A percentile compares a stretch with the other conserved stretches of the same genome.
phyloP scores from a whole-genome alignment of 495 filamentous ascomycete species.

The Neohortaea acidophila region DNA sequence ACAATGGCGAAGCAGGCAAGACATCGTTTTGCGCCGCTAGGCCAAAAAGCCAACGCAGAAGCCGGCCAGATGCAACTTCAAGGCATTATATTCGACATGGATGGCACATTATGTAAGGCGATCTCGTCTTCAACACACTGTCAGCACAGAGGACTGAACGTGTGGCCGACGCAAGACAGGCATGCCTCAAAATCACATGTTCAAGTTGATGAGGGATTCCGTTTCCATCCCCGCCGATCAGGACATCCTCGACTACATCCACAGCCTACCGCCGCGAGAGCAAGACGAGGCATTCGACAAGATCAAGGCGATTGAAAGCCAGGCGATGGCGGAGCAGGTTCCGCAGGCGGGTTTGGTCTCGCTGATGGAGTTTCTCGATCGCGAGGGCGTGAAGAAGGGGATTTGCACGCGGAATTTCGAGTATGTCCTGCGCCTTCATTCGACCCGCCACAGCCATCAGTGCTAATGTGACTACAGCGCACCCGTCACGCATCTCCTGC shows the following conservation, averaged over 20 bases:
- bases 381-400: conserved; percentile 48
- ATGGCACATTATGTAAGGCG: conserved; percentile 62
- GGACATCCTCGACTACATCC: conserved; percentile 84
- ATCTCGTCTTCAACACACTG: not conserved
- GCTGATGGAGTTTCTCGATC: conserved; percentile 69
- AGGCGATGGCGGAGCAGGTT: conserved; percentile 60
- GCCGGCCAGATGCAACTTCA: conserved; percentile 50
- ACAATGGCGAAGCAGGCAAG: too few species aligned
- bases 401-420: conserved; percentile 96
- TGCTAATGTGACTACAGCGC: too few species aligned
- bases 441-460: too few species aligned
- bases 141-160: not conserved
- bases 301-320: conserved; percentile 64
- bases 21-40: conserved; percentile 36
- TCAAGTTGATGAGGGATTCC: conserved; percentile 30
- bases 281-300: conserved; percentile 50
- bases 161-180: conserved; percentile 27
- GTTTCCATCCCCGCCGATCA: conserved; percentile 49
- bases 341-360: conserved; percentile 61
- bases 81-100: conserved; percentile 87
- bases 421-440: too few species aligned
- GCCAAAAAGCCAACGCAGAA: conserved; percentile 22
- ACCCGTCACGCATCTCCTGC: conserved; percentile 54
- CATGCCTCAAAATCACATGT: conserved; percentile 85
- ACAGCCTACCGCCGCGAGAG: conserved; percentile 46